These are phyloP conservation scores for Amorphotheca resinae DNA, from an alignment of 495 filamentous ascomycete species.

Conservation along the genomic window DNA sequence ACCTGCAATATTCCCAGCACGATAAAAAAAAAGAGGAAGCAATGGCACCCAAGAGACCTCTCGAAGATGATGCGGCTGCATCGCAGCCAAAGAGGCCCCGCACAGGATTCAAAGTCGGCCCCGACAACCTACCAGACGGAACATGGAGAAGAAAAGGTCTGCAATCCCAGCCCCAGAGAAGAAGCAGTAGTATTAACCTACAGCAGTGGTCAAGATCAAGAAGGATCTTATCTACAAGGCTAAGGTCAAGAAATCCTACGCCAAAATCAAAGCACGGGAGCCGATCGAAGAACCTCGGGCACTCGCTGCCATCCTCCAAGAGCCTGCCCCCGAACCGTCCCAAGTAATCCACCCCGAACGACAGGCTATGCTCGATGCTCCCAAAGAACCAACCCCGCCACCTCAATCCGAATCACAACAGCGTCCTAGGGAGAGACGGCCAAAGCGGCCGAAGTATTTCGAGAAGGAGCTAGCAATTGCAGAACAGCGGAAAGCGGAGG, in stretches of 20 bases:
- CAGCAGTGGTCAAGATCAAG: slow-evolving; percentile 84
- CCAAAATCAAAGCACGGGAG: slow-evolving; percentile 61
- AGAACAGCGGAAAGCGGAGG: slow-evolving; percentile 49
- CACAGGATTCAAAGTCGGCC: slow-evolving; percentile 60
- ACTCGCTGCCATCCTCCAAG: slow-evolving; percentile 1
- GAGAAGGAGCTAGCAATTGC: slow-evolving; percentile 63
- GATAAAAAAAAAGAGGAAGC: too few species aligned
- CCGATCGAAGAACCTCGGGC: slow-evolving; percentile 15
- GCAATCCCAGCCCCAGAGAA: background rate
- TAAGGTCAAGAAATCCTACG: slow-evolving; percentile 87
- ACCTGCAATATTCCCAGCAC: too few species aligned
- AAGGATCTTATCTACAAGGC: slow-evolving; percentile 81
- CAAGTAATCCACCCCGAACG: slow-evolving; percentile 61
- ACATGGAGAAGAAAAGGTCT: slow-evolving; percentile 81
- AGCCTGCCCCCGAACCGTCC: slow-evolving; percentile 17
- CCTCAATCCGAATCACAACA: slow-evolving; percentile 6
- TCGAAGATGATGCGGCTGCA: slow-evolving; percentile 33
- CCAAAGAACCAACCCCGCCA: slow-evolving; percentile 18
- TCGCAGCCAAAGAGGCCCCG: slow-evolving; percentile 34
- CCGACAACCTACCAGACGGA: slow-evolving; percentile 87
- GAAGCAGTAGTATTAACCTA: slow-evolving; percentile 3
- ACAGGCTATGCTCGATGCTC: slow-evolving; percentile 50
- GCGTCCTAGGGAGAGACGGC: slow-evolving; percentile 19
- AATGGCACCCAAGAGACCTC: slow-evolving; percentile 55
- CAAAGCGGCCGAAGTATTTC: slow-evolving; percentile 56